phyloP scores from a whole-genome alignment of 164 flowering plant genomes.

The Akebia trifoliata region DNA sequence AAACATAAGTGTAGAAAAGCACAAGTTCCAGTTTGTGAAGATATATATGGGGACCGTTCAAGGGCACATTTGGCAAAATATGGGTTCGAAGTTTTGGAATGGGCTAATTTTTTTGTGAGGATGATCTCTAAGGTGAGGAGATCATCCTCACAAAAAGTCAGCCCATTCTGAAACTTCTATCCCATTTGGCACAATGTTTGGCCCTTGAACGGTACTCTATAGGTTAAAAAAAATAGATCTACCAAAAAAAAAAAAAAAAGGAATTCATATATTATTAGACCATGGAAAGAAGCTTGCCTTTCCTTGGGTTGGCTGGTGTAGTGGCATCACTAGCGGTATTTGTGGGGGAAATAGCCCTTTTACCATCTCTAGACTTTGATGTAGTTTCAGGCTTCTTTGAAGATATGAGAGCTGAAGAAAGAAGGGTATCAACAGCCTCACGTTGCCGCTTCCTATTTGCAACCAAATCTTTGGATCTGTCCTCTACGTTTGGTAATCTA shows the following conservation, averaged over 20 bases:
- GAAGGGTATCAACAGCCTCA: conserved; percentile 84
- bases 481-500: conserved; percentile 16
- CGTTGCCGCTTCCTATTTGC: conserved; percentile 65
- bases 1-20: too few relatives aligned
- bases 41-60: too few relatives aligned
- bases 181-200: too few relatives aligned
- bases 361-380: conserved; percentile 25
- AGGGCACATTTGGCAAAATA: too few relatives aligned
- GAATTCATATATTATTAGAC: neutral
- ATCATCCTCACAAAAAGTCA: too few relatives aligned
- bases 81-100: too few relatives aligned
- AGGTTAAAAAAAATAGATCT: neutral
- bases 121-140: too few relatives aligned
- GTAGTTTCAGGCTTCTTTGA: conserved; percentile 55
- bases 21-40: too few relatives aligned
- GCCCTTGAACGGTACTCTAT: too few relatives aligned
- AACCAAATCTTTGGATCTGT: conserved; percentile 28
- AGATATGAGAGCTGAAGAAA: conserved; percentile 68
- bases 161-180: too few relatives aligned
- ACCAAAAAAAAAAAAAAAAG: neutral
- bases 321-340: conserved; percentile 20
- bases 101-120: too few relatives aligned
- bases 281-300: conserved; percentile 27
- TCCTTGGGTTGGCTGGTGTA: conserved; percentile 40
- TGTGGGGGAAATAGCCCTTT: conserved; percentile 36